Conservation (phyloP, 1,139 yeast genomes). For the Trichomonascaceae sp. region DNA sequence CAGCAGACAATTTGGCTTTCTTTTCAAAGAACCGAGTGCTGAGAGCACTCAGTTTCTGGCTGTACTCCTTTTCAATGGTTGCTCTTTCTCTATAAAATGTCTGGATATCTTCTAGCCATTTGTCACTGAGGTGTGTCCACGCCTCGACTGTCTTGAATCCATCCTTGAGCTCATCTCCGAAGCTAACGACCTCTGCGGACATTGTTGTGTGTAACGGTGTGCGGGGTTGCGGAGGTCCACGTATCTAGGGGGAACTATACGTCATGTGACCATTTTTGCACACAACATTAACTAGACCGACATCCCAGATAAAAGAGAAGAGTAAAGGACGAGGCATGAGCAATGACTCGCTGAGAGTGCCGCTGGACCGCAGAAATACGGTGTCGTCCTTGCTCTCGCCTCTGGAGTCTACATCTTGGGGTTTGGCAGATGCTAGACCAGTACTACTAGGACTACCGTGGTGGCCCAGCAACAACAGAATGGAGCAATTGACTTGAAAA, state of each 20-base stretch:
- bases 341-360: background rate
- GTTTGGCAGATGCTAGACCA: constrained; percentile 26
- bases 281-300: too few relatives aligned
- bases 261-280: too few relatives aligned
- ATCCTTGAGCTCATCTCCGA: constrained; percentile 38
- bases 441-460: constrained; percentile 16
- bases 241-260: too few relatives aligned
- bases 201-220: too few relatives aligned
- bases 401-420: constrained; percentile 21
- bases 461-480: too few relatives aligned
- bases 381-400: constrained; percentile 5
- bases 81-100: constrained; percentile 77
- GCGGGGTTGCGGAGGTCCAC: too few relatives aligned
- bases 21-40: constrained; percentile 61
- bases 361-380: background rate
- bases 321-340: too few relatives aligned
- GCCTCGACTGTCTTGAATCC: constrained; percentile 61
- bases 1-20: constrained; percentile 57
- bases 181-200: constrained; percentile 18
- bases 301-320: too few relatives aligned
- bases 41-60: constrained; percentile 50
- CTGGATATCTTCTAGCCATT: constrained; percentile 69
- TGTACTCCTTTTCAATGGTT: constrained; percentile 67
- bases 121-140: constrained; percentile 60
- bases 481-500: background rate